phyloP scores from a whole-genome alignment of 1,284 basidiomycete genomes.

The Hemileia vastatrix region DNA sequence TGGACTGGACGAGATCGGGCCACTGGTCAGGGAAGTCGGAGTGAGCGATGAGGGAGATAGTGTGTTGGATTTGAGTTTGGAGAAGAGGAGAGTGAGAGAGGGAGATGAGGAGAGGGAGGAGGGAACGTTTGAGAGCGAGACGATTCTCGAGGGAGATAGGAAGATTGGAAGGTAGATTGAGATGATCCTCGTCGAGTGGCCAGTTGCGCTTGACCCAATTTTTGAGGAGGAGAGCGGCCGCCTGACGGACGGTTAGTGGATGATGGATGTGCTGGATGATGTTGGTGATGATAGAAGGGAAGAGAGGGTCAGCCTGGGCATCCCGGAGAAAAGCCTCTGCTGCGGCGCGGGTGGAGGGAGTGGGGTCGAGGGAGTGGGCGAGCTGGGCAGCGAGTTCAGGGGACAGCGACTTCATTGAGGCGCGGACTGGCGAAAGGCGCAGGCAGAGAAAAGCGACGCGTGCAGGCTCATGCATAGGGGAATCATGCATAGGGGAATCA shows the following conservation, averaged over 20 bases:
- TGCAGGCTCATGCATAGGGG: too few species aligned
- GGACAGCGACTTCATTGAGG: too few species aligned
- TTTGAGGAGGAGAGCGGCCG: slow-evolving; percentile 21
- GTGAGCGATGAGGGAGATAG: slow-evolving; percentile 55
- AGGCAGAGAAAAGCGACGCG: too few species aligned
- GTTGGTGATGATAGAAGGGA: slow-evolving; percentile 7
- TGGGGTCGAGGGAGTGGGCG: slow-evolving; percentile 16
- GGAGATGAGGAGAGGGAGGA: slow-evolving; percentile 72
- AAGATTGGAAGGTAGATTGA: neutral
- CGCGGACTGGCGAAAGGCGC: too few species aligned
- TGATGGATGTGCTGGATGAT: slow-evolving; percentile 6
- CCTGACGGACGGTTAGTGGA: slow-evolving; percentile 10
- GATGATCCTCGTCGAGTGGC: neutral
- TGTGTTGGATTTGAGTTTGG: slow-evolving; percentile 17
- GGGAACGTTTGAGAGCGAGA: slow-evolving; percentile 55
- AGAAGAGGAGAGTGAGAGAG: slow-evolving; percentile 53
- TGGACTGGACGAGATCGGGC: slow-evolving; percentile 56
- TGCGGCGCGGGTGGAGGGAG: slow-evolving; percentile 7
- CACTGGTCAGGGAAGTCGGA: slow-evolving; percentile 77
- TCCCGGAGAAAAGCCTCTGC: slow-evolving; percentile 12
- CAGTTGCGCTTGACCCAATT: slow-evolving; percentile 20
- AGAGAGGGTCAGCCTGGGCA: slow-evolving; percentile 11
- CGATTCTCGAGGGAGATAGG: slow-evolving; percentile 51
- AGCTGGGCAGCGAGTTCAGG: too few species aligned
- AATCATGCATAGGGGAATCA: too few species aligned